Evolutionary conservation across 1,284 basidiomycete genomes (phyloP).

Genomic region (Moniliella sp.): DNA sequence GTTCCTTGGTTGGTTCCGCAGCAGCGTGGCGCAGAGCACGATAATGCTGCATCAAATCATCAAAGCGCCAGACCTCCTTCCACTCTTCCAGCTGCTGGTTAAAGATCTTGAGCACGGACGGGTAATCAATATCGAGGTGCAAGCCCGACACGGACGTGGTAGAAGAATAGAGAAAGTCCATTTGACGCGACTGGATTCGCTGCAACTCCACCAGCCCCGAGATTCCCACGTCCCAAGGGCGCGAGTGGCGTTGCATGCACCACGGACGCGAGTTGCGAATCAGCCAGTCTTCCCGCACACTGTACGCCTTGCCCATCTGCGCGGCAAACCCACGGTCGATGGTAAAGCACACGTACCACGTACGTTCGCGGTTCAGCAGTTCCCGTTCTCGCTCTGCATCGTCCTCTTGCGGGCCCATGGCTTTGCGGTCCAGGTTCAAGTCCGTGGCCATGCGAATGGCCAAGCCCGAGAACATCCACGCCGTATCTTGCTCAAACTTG

Average conservation of each 20-base stretch:
- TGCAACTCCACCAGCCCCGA: conserved; percentile 14
- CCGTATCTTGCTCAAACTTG: conserved; percentile 77
- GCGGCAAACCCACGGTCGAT: conserved; percentile 62
- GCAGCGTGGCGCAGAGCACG: too few species aligned
- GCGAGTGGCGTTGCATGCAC: conserved; percentile 34
- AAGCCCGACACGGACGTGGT: conserved; percentile 61
- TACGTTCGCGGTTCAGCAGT: conserved; percentile 75
- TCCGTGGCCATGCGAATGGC: conserved; percentile 72
- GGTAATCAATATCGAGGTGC: conserved; percentile 66
- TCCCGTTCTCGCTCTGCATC: conserved; percentile 49
- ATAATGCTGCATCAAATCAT: too few species aligned
- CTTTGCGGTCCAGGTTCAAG: conserved; percentile 78
- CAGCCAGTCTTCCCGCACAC: conserved; percentile 66
- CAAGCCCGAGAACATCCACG: conserved; percentile 46
- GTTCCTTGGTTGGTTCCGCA: too few species aligned
- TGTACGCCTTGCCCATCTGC: conserved; percentile 74
- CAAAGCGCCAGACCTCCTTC: conserved; percentile 46
- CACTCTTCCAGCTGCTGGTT: conserved; percentile 56
- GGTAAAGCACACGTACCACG: conserved; percentile 75
- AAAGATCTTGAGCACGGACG: conserved; percentile 58
- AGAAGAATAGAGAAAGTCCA: conserved; percentile 71
- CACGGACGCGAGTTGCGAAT: conserved; percentile 54
- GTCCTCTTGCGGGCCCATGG: conserved; percentile 36
- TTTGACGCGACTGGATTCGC: conserved; percentile 45
- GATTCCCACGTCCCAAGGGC: conserved; percentile 28